Base-by-base conservation (phyloP, 176 grass and related monocot species). In the Poa pratensis region DNA sequence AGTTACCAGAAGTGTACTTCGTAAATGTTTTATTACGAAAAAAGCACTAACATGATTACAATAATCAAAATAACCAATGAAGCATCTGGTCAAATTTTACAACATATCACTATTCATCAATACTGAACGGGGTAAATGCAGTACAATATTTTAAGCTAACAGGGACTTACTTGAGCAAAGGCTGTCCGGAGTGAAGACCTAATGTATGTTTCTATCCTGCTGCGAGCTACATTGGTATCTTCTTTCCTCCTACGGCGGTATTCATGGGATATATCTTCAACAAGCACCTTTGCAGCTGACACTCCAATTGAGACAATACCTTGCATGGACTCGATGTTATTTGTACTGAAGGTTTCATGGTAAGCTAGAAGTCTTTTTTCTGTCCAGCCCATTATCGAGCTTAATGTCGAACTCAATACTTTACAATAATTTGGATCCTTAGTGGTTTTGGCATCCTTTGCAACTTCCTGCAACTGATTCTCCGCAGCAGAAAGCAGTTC, bases 261-360 rank as follows among this genome's bases (percentile, higher is more conserved):
- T 82, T 98, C 96, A 59, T 98, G 83, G 35, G 96, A 95, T 90
- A 98, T 98, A 87, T 98, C 96, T 95, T 98, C 96, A 55, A 98
- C 93, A 84, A 98, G 83, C 78, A 98, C 82, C 87, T 81, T 93
- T 71, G 96, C 96, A 77, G 93, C 88, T 84, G 91, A 92, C 45
- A 95, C 93, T 75, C 96, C 96, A 85, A 98, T 86, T 52, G 93
- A 94, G 58, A 98, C 89, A 82, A 98, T 95, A 69, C 81, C 89
- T 85, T 95, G 93, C 96, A 98, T 98, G 75, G 90, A 93, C 84
- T 95, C 96, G 15, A 98, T 92, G 84, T 95, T 98, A 88, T 83
- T 92, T 69, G 89, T 52, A 95, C 89, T 86, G 34, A 98, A 98
- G 76, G 96, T 92, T 68, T 95, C 96, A 82, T 98, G 96, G 79